Conservation (phyloP, 73 alveolate genomes). For the Urostyla sp. region DNA sequence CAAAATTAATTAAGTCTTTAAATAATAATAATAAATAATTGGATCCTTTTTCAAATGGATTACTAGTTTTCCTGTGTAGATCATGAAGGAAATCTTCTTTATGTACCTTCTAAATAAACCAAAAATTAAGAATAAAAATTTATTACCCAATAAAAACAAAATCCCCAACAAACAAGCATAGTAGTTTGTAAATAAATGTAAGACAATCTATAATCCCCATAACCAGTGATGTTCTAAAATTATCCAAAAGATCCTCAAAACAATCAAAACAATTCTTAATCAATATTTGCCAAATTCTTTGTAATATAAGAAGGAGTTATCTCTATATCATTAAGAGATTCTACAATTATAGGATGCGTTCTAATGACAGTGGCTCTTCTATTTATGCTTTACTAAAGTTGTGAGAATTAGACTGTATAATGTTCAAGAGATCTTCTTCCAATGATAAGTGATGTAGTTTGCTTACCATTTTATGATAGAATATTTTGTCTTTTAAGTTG, state of each 20-base stretch:
- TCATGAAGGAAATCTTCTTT: no score
- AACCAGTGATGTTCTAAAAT: no score
- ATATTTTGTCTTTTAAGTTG: background rate
- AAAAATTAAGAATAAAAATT: no score
- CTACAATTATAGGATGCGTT: background rate
- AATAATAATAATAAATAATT: no score
- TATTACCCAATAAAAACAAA: no score
- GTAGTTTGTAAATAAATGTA: no score
- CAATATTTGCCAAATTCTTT: constrained; percentile 12
- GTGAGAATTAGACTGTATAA: background rate
- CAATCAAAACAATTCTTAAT: background rate
- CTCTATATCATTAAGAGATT: constrained; percentile 1
- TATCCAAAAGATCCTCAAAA: background rate
- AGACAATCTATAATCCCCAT: no score
- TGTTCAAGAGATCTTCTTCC: background rate
- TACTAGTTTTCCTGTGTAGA: no score
- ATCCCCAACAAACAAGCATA: no score
- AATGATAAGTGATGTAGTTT: constrained; percentile 2
- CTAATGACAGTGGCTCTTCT: background rate
- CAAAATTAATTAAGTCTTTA: background rate
- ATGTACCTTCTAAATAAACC: no score
- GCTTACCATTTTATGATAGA: background rate
- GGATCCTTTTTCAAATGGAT: no score
- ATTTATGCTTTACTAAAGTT: background rate
- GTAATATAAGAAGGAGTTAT: constrained; percentile 23